phyloP scores from a whole-genome alignment of 108 stramenopile species.

The Pinguiococcus pyrenoidosus region DNA sequence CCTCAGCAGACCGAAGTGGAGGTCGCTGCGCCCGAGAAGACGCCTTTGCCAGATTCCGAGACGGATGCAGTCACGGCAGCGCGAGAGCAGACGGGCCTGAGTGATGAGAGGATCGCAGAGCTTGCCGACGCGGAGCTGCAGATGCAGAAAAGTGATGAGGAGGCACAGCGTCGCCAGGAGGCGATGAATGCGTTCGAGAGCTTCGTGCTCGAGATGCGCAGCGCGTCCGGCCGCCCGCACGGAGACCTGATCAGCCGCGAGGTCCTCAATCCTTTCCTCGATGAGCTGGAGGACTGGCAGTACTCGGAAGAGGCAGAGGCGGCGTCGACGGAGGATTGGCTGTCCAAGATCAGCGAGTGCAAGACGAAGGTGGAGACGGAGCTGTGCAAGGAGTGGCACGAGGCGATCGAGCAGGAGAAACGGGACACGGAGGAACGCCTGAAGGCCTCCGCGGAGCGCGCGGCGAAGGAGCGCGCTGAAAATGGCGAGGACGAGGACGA shows the following conservation, averaged over 20 bases:
- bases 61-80: too few species aligned
- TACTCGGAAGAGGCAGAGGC: conserved; percentile 22
- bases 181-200: conserved; percentile 12
- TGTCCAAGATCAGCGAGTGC: conserved; percentile 1
- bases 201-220: conserved; percentile 17
- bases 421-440: conserved; percentile 11
- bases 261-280: conserved; percentile 1
- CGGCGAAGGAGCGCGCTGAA: conserved; percentile 3
- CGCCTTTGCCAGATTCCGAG: too few species aligned
- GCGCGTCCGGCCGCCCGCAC: conserved; percentile 4
- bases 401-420: conserved; percentile 2
- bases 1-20: too few species aligned
- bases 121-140: not conserved
- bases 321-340: conserved; percentile 8
- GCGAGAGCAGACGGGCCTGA: too few species aligned
- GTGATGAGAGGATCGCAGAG: not conserved
- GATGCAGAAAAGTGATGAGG: conserved; percentile 14
- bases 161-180: not conserved
- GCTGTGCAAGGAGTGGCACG: not conserved
- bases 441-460: conserved; percentile 16
- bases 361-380: not conserved
- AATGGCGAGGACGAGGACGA: conserved; percentile 24
- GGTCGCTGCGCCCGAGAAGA: too few species aligned
- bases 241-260: conserved; percentile 14
- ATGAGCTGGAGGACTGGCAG: conserved; percentile 22